Conservation (phyloP, 805 yeast species). For the Yarrowia osloensis region DNA sequence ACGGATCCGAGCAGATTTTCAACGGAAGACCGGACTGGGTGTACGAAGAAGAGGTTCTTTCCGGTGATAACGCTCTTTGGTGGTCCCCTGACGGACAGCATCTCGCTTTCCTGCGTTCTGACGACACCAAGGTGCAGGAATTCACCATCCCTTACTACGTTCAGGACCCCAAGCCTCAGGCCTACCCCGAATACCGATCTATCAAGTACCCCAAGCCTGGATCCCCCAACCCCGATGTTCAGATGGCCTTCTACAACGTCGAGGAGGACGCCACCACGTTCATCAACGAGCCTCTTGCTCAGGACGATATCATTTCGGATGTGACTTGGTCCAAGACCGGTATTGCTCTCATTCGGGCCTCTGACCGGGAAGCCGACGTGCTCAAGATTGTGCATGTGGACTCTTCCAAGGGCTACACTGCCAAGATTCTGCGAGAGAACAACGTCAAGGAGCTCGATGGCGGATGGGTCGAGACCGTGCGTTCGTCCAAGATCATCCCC, state of each 20-base stretch:
- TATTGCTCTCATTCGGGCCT: conserved; percentile 55
- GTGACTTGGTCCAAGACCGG: conserved; percentile 67
- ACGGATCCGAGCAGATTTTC: conserved; percentile 70
- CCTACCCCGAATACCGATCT: conserved; percentile 61
- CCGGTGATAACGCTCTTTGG: conserved; percentile 72
- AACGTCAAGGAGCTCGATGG: conserved; percentile 48
- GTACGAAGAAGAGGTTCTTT: conserved; percentile 85
- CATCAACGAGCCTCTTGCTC: conserved; percentile 35
- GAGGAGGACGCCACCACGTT: conserved; percentile 32
- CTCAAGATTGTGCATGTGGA: conserved; percentile 59
- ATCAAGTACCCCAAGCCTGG: conserved; percentile 89
- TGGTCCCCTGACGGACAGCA: conserved; percentile 80
- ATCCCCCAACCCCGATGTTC: conserved; percentile 67
- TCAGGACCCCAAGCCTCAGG: conserved; percentile 50
- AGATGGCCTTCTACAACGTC: conserved; percentile 46
- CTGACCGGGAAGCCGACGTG: conserved; percentile 68
- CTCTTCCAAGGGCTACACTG: conserved; percentile 39
- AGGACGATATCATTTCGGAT: conserved; percentile 60
- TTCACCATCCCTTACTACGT: conserved; percentile 76
- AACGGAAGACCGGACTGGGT: conserved; percentile 96
- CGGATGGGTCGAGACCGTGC: conserved; percentile 79
- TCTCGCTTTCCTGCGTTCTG: conserved; percentile 63
- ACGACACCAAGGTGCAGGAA: conserved; percentile 73
- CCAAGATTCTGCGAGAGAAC: conserved; percentile 38
- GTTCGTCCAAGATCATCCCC: conserved; percentile 61